Evolutionary conservation across 768 basidiomycete species (phyloP).

Genomic region (Suillus brevipes): DNA sequence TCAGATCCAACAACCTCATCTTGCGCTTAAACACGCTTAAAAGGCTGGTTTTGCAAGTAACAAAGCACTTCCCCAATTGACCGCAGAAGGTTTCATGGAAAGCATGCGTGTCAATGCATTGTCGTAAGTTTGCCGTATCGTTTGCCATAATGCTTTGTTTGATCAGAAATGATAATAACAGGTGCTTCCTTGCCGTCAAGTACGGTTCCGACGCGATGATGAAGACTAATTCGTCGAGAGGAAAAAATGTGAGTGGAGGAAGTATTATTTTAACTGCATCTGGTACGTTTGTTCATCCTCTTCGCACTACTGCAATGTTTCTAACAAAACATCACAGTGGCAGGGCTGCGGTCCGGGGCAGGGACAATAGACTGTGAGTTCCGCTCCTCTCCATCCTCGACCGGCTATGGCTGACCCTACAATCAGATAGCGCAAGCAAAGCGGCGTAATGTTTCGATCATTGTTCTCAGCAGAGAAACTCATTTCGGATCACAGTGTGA

Average conservation of each 20-base stretch:
- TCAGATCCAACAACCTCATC: background rate
- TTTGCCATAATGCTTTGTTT: conserved; percentile 3
- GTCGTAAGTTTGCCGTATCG: conserved; percentile 41
- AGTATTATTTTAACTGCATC: conserved; percentile 90
- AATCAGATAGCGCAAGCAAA: conserved; percentile 85
- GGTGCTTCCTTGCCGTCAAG: conserved; percentile 89
- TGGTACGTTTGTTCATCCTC: conserved; percentile 40
- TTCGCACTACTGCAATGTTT: background rate
- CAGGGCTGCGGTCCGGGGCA: conserved; percentile 80
- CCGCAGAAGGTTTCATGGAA: conserved; percentile 69
- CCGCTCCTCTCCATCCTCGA: background rate
- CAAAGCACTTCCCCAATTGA: conserved; percentile 49
- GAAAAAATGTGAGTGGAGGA: conserved; percentile 70
- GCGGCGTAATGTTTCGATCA: conserved; percentile 59
- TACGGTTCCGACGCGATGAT: conserved; percentile 83
- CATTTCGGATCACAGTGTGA: conserved; percentile 56
- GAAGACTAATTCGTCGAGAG: conserved; percentile 59
- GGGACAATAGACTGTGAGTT: conserved; percentile 78
- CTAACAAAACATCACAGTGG: conserved; percentile 48
- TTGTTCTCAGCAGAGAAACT: conserved; percentile 5
- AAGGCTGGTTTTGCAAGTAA: conserved; percentile 68
- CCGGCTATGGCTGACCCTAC: conserved; percentile 18
- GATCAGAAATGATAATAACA: conserved; percentile 29
- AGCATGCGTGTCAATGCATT: conserved; percentile 74
- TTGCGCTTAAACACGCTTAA: background rate